Evolutionary conservation across 805 yeast genomes (phyloP), one percentile per base, ranked within the genome.

Genomic region (Myxozyma udenii): DNA sequence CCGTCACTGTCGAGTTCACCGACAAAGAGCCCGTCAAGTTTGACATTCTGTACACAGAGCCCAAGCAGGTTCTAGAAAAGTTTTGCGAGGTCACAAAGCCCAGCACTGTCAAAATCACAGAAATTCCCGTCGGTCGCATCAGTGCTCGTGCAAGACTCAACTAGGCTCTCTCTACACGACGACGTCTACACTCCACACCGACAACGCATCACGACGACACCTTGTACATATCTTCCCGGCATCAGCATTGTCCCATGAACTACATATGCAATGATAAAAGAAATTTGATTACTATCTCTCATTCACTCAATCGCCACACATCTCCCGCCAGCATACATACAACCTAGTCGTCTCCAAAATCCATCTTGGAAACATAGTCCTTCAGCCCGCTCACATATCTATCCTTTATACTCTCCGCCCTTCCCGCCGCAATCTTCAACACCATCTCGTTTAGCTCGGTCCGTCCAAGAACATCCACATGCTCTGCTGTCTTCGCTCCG

Each of bases 401-500:
- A 61, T 83, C 83, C 41, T 78, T 72, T 51, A 93, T 85, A 18
- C 73, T 67, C 43, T 80, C 80, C 1, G 95, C 95, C 32, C 74
- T 67, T 0, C 98, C 98, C 39, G 87, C 74, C 1, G 90, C 97
- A 16, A 93, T 88, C 55, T 78, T 78, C 48, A 91, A 72, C 11
- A 93, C 74, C 63, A 90, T 72, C 64, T 93, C 98, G 66, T 93
- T 93, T 66, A 93, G 73, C 64, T 85, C 95, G 0, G 97, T 87
- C 57, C 95, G 82, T 1, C 98, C 98, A 42, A 93, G 74, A 42
- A 93, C 90, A 66, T 93, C 98, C 25, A 93, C 98, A 68, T 93
- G 98, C 63, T 93, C 98, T 0, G 98, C 97, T 0, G 97, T 91
- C 66, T 85, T 86, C 9, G 96, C 95, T 12, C 98, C 98, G 23